Percentiles rank a stretch among this genome's conserved stretches.
phyloP scores from a whole-genome alignment of 257 asterid species.

The Lycium barbarum region DNA sequence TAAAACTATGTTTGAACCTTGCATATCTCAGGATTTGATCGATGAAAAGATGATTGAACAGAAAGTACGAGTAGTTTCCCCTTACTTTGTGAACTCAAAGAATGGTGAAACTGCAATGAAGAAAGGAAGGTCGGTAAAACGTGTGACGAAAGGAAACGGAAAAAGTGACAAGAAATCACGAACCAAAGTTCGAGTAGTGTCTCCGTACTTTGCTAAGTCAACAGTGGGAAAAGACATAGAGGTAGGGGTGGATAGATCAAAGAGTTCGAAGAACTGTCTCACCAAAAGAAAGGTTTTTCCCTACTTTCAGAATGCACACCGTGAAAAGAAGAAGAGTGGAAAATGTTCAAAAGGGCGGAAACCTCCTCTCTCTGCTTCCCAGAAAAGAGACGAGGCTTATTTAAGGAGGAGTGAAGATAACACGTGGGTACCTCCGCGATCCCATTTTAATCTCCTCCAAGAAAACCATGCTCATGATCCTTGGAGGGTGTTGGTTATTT shows the following conservation, averaged over 20 bases:
- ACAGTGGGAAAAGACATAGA: constrained; percentile 23
- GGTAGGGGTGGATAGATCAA: constrained; percentile 24
- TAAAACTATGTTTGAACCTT: neutral
- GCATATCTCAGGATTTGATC: neutral
- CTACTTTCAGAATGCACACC: constrained; percentile 35
- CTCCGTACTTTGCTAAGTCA: constrained; percentile 56
- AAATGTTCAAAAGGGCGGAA: constrained; percentile 26
- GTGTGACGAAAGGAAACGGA: constrained; percentile 3
- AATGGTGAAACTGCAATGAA: neutral
- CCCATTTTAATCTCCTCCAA: constrained; percentile 76
- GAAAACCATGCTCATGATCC: constrained; percentile 91
- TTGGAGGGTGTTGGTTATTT: constrained; percentile 92
- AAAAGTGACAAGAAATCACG: constrained; percentile 18
- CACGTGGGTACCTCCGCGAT: constrained; percentile 85
- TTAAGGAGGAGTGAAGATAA: constrained; percentile 58
- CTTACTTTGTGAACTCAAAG: constrained; percentile 23
- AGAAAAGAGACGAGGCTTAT: constrained; percentile 76
- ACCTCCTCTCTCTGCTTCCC: constrained; percentile 53
- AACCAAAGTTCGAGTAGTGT: constrained; percentile 46
- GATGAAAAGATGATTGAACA: constrained; percentile 17
- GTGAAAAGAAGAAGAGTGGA: constrained; percentile 36
- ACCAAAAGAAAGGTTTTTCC: constrained; percentile 43
- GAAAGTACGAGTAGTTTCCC: constrained; percentile 36
- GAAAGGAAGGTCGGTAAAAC: neutral
- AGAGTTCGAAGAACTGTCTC: constrained; percentile 17